Percentiles rank a stretch among this genome's conserved stretches.
phyloP scores from a whole-genome alignment of 352 stramenopile genomes.

The Phytophthora melonis region DNA sequence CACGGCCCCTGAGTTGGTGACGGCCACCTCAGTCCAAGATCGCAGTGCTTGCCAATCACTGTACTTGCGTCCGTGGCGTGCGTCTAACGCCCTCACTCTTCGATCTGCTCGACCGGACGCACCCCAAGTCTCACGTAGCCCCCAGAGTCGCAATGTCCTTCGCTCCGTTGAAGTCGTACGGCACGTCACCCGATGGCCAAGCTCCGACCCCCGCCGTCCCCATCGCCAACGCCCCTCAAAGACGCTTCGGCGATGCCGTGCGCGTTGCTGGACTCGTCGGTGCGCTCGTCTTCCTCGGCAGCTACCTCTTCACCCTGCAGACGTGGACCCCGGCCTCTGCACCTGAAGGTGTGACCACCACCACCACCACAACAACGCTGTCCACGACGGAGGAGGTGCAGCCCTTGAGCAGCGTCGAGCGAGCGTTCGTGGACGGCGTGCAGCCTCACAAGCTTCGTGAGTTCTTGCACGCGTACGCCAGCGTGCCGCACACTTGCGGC shows the following conservation, averaged over 20 bases:
- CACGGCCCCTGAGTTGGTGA: background rate
- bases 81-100: conserved; percentile 17
- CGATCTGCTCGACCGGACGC: conserved; percentile 15
- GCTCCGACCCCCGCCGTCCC: background rate
- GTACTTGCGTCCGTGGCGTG: background rate
- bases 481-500: conserved; percentile 47
- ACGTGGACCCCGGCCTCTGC: conserved; percentile 14
- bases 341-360: background rate
- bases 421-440: conserved; percentile 32
- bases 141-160: conserved; percentile 7
- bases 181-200: conserved; percentile 8
- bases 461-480: conserved; percentile 40
- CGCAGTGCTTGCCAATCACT: background rate
- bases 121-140: background rate
- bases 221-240: background rate
- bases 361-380: conserved; percentile 1
- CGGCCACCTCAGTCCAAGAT: background rate
- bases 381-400: conserved; percentile 2
- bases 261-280: conserved; percentile 25
- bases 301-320: conserved; percentile 30
- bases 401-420: conserved; percentile 24
- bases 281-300: conserved; percentile 20
- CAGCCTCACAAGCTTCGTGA: conserved; percentile 30
- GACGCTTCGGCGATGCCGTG: conserved; percentile 24
- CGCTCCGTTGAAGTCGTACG: conserved; percentile 26